Evolutionary conservation across 2,329 filamentous ascomycete genomes (phyloP), one percentile per base, ranked within the genome.

Genomic region (Cladorrhinum sp.): DNA sequence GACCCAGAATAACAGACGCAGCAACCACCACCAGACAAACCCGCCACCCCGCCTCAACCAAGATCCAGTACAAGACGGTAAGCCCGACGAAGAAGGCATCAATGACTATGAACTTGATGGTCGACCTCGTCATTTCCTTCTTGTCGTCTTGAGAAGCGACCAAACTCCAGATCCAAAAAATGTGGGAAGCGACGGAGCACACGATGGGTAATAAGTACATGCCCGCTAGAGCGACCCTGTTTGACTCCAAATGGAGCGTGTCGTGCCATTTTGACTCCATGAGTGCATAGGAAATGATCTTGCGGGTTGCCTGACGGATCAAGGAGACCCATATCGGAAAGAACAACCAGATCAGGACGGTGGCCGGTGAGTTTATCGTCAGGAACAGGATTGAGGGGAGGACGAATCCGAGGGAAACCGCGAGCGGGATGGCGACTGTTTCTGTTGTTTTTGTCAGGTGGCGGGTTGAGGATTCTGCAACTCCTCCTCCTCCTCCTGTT

Each of bases 361-460:
- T 65, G 12, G 65, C 64, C 0, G 78, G 73, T 0, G 73, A 64
- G 53, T 73, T 73, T 52, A 76, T 64, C n/a, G 73, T 64, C n/a
- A 84, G 73, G 77, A 83, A 79, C 32, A 78, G 61, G 3, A 76
- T 41, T 0, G 79, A 78, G 0, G 81, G 81, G 1, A 79, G 62
- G 49, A 80, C 72, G 64, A 75, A 83, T 32, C 81, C 81, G 9
- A 80, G 51, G 0, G 76, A 74, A 0, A 84, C 77, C 23, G 77
- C 78, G 24, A 77, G 65, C 7, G 82, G 81, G 20, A 84, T 82
- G 24, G 85, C 85, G 59, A 85, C 77, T 61, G 82, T 80, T 70
- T 89, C 86, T 2, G 82, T 74, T 22, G 71, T 72, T 6, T 74
- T 72, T 10, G 58, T 48, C 12, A 83, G 70, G 60, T 78, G 75